These are phyloP conservation scores for Cercospora sp. DNA, from an alignment of 2,329 filamentous ascomycete species.

Conservation along the genomic window DNA sequence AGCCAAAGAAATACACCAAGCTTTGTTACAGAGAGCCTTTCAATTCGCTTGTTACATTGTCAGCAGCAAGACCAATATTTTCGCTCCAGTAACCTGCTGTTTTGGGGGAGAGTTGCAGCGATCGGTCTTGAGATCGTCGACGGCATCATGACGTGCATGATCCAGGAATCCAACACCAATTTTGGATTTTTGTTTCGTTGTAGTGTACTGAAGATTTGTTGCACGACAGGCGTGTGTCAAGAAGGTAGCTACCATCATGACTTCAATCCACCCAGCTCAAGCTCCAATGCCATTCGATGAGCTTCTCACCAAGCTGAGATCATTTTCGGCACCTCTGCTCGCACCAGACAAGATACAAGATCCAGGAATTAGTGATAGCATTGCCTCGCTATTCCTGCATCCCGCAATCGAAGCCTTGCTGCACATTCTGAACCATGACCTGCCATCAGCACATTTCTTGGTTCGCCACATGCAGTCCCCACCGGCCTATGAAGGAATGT, in stretches of 20 bases:
- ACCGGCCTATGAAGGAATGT: constrained; percentile 54
- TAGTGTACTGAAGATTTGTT: neutral
- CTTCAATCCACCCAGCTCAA: constrained; percentile 11
- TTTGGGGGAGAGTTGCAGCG: neutral
- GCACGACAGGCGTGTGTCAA: neutral
- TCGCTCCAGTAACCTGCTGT: neutral
- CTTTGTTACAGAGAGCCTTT: neutral
- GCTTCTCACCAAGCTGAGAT: constrained; percentile 35
- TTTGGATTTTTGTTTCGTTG: neutral
- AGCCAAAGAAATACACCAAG: neutral
- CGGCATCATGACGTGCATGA: constrained; percentile 5
- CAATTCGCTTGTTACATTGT: neutral
- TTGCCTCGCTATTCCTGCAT: constrained; percentile 41
- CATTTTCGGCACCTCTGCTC: constrained; percentile 33
- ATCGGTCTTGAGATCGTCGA: neutral
- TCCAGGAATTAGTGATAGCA: constrained; percentile 30
- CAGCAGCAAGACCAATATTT: neutral
- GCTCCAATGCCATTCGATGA: constrained; percentile 32
- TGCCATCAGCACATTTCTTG: constrained; percentile 54
- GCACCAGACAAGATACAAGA: constrained; percentile 28
- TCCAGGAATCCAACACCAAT: neutral
- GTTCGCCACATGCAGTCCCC: constrained; percentile 54
- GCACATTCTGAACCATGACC: constrained; percentile 54
- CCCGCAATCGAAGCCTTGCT: constrained; percentile 53
- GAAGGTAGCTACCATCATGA: neutral